phyloP scores from a whole-genome alignment of 2,329 filamentous ascomycete species.

The Pseudocercospora ulei region DNA sequence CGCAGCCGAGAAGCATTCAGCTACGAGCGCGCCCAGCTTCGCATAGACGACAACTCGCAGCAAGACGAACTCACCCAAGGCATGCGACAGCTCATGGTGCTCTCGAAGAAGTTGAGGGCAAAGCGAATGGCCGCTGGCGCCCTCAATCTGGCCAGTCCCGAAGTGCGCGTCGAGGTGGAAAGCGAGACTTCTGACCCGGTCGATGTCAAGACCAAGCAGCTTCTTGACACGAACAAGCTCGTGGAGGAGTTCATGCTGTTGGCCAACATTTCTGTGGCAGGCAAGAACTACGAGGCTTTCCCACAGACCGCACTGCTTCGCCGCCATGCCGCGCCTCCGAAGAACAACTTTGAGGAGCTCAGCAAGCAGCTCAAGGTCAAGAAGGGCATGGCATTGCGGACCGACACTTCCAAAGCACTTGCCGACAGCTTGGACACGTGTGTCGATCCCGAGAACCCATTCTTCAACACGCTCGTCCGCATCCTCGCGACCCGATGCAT shows the following conservation, averaged over 20 bases:
- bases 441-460: constrained; percentile 68
- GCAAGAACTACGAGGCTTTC: constrained; percentile 81
- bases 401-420: constrained; percentile 82
- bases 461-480: constrained; percentile 96
- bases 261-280: constrained; percentile 88
- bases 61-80: constrained; percentile 81
- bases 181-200: constrained; percentile 93
- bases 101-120: constrained; percentile 87
- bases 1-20: constrained; percentile 93
- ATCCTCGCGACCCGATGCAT: constrained; percentile 98
- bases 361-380: constrained; percentile 83
- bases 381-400: constrained; percentile 65
- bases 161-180: constrained; percentile 90
- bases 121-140: constrained; percentile 96
- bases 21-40: constrained; percentile 89
- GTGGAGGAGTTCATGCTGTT: constrained; percentile 99
- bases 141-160: constrained; percentile 89
- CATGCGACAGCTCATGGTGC: constrained; percentile 74
- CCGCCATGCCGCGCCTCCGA: constrained; percentile 82
- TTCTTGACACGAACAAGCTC: constrained; percentile 90
- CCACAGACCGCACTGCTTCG: constrained; percentile 91
- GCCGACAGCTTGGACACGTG: constrained; percentile 85
- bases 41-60: constrained; percentile 81
- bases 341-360: constrained; percentile 93
- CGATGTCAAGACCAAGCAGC: constrained; percentile 89